Percentiles rank a stretch among this genome's conserved stretches.
phyloP scores from a whole-genome alignment of 1,284 basidiomycete species.

The Boletus calvinii region DNA sequence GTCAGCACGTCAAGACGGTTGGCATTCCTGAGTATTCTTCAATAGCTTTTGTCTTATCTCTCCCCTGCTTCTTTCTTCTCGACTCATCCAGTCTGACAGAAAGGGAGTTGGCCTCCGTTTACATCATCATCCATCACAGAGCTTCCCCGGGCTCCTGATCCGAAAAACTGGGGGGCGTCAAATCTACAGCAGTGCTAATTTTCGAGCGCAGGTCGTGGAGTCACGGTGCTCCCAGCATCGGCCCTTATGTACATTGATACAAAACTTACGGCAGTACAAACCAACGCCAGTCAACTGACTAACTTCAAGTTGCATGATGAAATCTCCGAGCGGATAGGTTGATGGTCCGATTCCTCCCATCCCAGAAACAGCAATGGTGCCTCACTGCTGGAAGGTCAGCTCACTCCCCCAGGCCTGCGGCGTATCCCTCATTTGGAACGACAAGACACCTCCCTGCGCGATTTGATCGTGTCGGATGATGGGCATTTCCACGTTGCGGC shows the following conservation, averaged over 20 bases:
- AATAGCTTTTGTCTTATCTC: neutral
- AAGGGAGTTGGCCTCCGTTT: no score
- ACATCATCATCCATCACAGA: no score
- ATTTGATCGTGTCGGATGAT: conserved; percentile 61
- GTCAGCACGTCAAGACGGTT: neutral
- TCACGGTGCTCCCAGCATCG: neutral
- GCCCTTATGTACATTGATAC: neutral
- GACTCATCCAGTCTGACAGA: neutral
- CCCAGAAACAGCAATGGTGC: neutral
- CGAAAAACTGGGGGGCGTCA: neutral
- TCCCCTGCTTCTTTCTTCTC: neutral
- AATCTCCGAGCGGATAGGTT: neutral
- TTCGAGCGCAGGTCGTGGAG: neutral
- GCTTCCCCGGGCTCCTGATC: no score
- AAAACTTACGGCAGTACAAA: neutral
- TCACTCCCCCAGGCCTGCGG: conserved; percentile 43
- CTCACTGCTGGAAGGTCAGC: conserved; percentile 6
- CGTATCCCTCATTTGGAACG: conserved; percentile 63
- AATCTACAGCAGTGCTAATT: neutral
- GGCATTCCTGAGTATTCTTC: no score
- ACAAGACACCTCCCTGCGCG: conserved; percentile 51
- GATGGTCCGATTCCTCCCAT: neutral
- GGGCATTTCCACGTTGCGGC: conserved; percentile 39
- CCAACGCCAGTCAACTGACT: neutral
- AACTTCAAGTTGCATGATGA: neutral